These are phyloP conservation scores for Phytomonas sp. DNA, from an alignment of 208 protist genomes.

Conservation along the genomic window DNA sequence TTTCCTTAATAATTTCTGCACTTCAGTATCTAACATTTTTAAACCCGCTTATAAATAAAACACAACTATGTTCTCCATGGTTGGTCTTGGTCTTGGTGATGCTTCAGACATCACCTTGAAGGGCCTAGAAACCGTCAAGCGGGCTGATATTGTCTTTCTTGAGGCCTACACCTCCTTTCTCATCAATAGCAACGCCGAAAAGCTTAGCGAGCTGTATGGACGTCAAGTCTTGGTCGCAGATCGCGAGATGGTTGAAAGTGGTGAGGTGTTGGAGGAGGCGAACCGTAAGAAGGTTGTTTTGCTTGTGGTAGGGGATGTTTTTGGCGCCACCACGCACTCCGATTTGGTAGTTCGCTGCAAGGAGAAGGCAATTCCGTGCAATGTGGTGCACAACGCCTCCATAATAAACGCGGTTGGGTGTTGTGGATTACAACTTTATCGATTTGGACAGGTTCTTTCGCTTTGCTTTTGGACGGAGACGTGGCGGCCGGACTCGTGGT, in stretches of 20 bases:
- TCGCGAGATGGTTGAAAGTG: constrained; percentile 93
- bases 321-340: constrained; percentile 98
- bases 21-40: not conserved
- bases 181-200: constrained; percentile 57
- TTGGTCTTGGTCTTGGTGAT: constrained; percentile 97
- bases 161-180: constrained; percentile 99
- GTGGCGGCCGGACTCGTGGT: constrained; percentile 97
- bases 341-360: constrained; percentile 96
- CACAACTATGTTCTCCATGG: constrained; percentile 79
- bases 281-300: constrained; percentile 90
- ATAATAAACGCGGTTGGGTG: constrained; percentile 99
- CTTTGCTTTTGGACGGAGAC: constrained; percentile 97
- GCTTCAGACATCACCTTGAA: constrained; percentile 97
- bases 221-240: constrained; percentile 91
- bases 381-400: constrained; percentile 98
- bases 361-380: constrained; percentile 66
- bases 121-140: constrained; percentile 92
- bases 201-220: constrained; percentile 87
- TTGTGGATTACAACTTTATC: constrained; percentile 99
- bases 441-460: constrained; percentile 96
- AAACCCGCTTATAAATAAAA: not conserved
- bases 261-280: constrained; percentile 85
- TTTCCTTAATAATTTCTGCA: not conserved
- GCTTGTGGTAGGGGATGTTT: constrained; percentile 99
- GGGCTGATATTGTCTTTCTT: constrained; percentile 93